phyloP scores from a whole-genome alignment of 495 filamentous ascomycete species.

The Hypoxylon subgilvum region DNA sequence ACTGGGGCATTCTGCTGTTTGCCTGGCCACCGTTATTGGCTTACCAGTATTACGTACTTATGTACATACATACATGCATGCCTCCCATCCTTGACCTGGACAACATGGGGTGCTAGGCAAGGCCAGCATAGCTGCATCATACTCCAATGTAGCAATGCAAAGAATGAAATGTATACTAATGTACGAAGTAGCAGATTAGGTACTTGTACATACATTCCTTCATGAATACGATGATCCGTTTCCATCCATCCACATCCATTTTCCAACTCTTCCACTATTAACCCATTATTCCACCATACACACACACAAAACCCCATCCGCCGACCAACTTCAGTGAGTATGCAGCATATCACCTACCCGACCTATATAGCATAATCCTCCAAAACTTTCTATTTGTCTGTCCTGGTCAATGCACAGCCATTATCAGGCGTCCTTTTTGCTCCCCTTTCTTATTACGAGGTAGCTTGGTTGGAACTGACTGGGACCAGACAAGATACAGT shows the following conservation, averaged over 20 bases:
- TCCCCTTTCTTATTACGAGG: too few species aligned
- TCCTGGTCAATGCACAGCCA: conserved; percentile 14
- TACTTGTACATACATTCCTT: conserved; percentile 1
- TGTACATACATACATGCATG: too few species aligned
- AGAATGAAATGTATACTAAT: too few species aligned
- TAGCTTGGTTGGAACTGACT: background rate
- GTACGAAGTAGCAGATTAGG: background rate
- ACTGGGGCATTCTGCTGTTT: conserved; percentile 1
- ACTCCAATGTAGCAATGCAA: too few species aligned
- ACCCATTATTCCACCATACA: background rate
- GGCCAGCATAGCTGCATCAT: too few species aligned
- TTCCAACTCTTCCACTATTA: background rate
- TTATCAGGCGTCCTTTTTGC: conserved; percentile 19
- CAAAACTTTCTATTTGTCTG: background rate
- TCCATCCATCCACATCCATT: conserved; percentile 18
- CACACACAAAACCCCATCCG: conserved; percentile 1
- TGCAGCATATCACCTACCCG: too few species aligned
- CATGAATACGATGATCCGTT: too few species aligned
- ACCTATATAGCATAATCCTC: conserved; percentile 2
- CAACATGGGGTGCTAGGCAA: too few species aligned
- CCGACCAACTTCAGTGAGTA: too few species aligned
- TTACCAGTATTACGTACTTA: too few species aligned
- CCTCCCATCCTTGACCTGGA: too few species aligned
- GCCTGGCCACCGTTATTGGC: background rate
- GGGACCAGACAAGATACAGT: conserved; percentile 10